A percentile compares a stretch with the other conserved stretches of the same genome.
These are phyloP conservation scores for Suillus spraguei DNA, from an alignment of 768 basidiomycete species.

Conservation along the genomic window DNA sequence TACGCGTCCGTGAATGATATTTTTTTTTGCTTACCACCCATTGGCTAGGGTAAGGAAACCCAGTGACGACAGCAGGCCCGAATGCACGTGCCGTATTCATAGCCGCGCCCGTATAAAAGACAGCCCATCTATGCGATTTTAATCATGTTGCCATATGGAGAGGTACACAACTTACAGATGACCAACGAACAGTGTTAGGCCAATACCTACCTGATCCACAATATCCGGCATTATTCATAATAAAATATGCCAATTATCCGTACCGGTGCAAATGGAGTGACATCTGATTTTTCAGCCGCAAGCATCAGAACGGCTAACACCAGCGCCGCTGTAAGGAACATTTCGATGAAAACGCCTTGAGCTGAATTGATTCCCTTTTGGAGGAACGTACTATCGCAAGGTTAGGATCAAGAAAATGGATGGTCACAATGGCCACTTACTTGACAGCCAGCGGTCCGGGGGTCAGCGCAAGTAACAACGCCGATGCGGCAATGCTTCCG, in stretches of 20 bases:
- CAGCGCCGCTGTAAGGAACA: slow-evolving; percentile 65
- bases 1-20: neutral
- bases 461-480: slow-evolving; percentile 54
- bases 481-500: slow-evolving; percentile 63
- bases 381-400: slow-evolving; percentile 46
- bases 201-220: slow-evolving; percentile 58
- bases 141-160: neutral
- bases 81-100: slow-evolving; percentile 75
- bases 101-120: slow-evolving; percentile 63
- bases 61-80: slow-evolving; percentile 68
- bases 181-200: slow-evolving; percentile 63
- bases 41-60: slow-evolving; percentile 53
- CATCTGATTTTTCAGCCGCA: slow-evolving; percentile 68
- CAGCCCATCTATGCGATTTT: slow-evolving; percentile 47
- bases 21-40: slow-evolving; percentile 60
- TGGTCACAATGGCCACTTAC: slow-evolving; percentile 36
- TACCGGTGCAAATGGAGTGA: slow-evolving; percentile 71
- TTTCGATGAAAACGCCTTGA: slow-evolving; percentile 71
- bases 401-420: neutral
- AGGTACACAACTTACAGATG: slow-evolving; percentile 48
- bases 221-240: neutral
- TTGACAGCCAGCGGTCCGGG: slow-evolving; percentile 57
- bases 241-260: slow-evolving; percentile 4
- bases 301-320: slow-evolving; percentile 71
- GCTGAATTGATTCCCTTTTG: slow-evolving; percentile 48